Evolutionary conservation across 306 rosid genomes (phyloP), one percentile per base, ranked within the genome.

Genomic region (Psophocarpus tetragonolobus): DNA sequence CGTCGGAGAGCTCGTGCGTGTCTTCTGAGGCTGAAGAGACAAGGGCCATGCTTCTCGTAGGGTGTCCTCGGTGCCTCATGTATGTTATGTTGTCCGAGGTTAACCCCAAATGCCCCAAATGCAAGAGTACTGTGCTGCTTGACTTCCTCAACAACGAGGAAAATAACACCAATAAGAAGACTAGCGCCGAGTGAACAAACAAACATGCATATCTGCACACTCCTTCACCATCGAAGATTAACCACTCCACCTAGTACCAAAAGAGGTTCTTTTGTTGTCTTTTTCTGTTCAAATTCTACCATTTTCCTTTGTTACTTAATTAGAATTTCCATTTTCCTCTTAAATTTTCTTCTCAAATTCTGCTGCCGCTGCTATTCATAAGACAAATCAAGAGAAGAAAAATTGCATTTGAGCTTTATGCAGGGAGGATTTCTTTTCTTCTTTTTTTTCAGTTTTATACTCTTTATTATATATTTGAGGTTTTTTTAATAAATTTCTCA

Each of bases 21-120:
- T 87, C 89, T 38, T 56, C 60, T 4, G 71, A 69, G 67, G 76
- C 53, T 0, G 85, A 87, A 29, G 88, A 71, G 33, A 64, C 86
- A 9, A 82, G 66, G 78, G 21, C 90, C 11, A 83, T 87, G 91
- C 81, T 73, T 63, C 84, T 90, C n/a, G 85, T 75, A 0, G 91
- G 91, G 3, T 91, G 96, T 29, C 87, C 87, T 1, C 80, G 90
- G 14, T 91, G 96, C 51, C 82, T 88, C 30, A 85, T 87, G 93
- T 91, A 87, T 36, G 87, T 91, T 12, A 83, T 91, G 91, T 54
- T 84, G 18, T 64, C 85, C 0, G 72, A 84, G 17, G 50, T 71
- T 45, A 81, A 87, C 47, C 89, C 88, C 77, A 6, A 84, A 76
- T 91, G 96, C 65, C 96, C 96, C 10, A 82, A 74, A 23, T 87